Evolutionary conservation across 768 basidiomycete species (phyloP).

Genomic region (Leccinum ochraceum): DNA sequence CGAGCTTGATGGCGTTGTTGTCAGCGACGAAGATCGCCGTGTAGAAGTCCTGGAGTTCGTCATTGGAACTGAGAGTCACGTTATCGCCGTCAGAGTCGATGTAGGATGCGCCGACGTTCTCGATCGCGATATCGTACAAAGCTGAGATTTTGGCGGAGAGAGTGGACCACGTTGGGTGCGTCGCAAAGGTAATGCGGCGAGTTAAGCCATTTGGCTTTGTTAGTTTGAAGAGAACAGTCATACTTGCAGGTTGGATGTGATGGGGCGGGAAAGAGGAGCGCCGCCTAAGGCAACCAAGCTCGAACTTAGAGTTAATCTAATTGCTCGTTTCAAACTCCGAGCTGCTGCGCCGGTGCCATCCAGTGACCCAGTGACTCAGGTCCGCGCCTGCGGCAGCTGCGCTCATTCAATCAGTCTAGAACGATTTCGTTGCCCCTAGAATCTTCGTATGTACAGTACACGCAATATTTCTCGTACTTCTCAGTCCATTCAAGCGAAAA

Average conservation of each 20-base stretch:
- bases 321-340: slow-evolving; percentile 44
- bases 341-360: slow-evolving; percentile 32
- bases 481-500: slow-evolving; percentile 57
- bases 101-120: slow-evolving; percentile 68
- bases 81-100: slow-evolving; percentile 72
- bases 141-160: slow-evolving; percentile 56
- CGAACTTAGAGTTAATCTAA: slow-evolving; percentile 13
- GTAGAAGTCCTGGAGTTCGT: slow-evolving; percentile 78
- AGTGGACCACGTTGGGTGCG: slow-evolving; percentile 53
- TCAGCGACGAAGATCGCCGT: slow-evolving; percentile 29
- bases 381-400: slow-evolving; percentile 8
- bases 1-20: slow-evolving; percentile 51
- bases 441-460: slow-evolving; percentile 6
- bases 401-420: not conserved
- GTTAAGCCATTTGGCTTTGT: slow-evolving; percentile 54
- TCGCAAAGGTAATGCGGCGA: slow-evolving; percentile 57
- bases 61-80: slow-evolving; percentile 74
- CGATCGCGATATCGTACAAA: slow-evolving; percentile 57
- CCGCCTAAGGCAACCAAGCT: not conserved
- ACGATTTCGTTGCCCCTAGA: not conserved
- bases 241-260: slow-evolving; percentile 37
- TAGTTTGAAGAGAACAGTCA: slow-evolving; percentile 64
- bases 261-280: slow-evolving; percentile 19
- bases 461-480: not conserved
- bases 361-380: not conserved